These are phyloP conservation scores for Suhomyces bribrorum DNA, from an alignment of 1,139 yeast species.

Conservation along the genomic window DNA sequence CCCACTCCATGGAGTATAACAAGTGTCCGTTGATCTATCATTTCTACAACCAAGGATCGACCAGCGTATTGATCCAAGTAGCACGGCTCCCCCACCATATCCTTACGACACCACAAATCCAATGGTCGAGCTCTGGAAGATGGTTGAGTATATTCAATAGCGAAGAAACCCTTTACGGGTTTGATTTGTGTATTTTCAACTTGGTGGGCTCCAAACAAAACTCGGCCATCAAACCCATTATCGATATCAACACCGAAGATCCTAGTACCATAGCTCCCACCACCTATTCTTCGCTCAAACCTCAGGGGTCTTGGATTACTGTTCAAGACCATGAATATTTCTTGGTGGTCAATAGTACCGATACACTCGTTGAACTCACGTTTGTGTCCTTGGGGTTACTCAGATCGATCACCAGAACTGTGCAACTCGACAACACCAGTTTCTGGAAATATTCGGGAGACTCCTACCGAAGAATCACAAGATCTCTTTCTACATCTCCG, in stretches of 20 bases:
- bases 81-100: slow-evolving; percentile 9
- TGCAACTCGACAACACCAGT: not conserved
- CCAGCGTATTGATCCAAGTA: slow-evolving; percentile 21
- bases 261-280: not conserved
- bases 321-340: slow-evolving; percentile 16
- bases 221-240: slow-evolving; percentile 1
- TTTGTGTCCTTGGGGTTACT: slow-evolving; percentile 23
- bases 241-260: slow-evolving; percentile 4
- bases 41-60: slow-evolving; percentile 37
- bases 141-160: slow-evolving; percentile 36
- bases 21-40: slow-evolving; percentile 31
- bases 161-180: slow-evolving; percentile 31
- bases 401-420: slow-evolving; percentile 16
- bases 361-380: slow-evolving; percentile 17
- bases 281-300: slow-evolving; percentile 1
- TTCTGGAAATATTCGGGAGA: slow-evolving; percentile 7
- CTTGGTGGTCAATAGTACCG: slow-evolving; percentile 15
- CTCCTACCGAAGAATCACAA: slow-evolving; percentile 2
- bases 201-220: slow-evolving; percentile 21
- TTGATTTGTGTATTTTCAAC: slow-evolving; percentile 30
- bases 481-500: not conserved
- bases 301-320: slow-evolving; percentile 10
- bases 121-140: slow-evolving; percentile 39
- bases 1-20: slow-evolving; percentile 18
- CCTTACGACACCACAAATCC: slow-evolving; percentile 20